Conservation (phyloP, 176 grass and related monocot genomes). For the Oryza brachyantha region DNA sequence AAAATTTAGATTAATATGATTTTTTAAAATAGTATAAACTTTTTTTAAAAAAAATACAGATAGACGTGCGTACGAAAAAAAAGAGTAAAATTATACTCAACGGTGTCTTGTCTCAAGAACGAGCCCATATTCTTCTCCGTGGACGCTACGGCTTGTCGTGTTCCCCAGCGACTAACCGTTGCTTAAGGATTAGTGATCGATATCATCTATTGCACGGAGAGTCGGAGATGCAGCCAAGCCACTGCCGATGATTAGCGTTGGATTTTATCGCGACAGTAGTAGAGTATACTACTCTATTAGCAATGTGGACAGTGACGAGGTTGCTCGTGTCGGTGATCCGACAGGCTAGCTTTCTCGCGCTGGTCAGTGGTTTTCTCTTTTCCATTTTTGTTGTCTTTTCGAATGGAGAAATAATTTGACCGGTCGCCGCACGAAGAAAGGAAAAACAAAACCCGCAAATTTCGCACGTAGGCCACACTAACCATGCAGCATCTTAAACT, state of each 20-base stretch:
- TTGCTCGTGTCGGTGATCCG: conserved; percentile 18
- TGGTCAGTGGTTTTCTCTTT: background rate
- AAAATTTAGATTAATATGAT: too few relatives aligned
- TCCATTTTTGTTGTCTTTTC: background rate
- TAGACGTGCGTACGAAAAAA: too few relatives aligned
- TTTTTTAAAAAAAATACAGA: too few relatives aligned
- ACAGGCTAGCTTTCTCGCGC: background rate
- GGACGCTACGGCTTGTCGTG: background rate
- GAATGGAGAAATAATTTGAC: background rate
- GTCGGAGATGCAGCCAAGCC: background rate
- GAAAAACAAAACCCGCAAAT: background rate
- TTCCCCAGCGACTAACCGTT: background rate
- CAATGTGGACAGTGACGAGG: background rate
- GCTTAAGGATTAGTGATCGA: background rate
- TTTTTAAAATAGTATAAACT: too few relatives aligned
- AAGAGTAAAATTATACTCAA: too few relatives aligned
- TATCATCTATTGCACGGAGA: too few relatives aligned
- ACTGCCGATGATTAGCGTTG: background rate
- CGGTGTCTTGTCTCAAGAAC: too few relatives aligned
- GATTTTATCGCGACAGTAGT: background rate
- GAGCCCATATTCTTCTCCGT: background rate
- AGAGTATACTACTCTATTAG: too few relatives aligned
- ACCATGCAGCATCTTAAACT: background rate
- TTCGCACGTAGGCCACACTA: background rate
- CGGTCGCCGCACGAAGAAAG: background rate